phyloP scores from a whole-genome alignment of 257 asterid genomes.

The Przewalskia tangutica region DNA sequence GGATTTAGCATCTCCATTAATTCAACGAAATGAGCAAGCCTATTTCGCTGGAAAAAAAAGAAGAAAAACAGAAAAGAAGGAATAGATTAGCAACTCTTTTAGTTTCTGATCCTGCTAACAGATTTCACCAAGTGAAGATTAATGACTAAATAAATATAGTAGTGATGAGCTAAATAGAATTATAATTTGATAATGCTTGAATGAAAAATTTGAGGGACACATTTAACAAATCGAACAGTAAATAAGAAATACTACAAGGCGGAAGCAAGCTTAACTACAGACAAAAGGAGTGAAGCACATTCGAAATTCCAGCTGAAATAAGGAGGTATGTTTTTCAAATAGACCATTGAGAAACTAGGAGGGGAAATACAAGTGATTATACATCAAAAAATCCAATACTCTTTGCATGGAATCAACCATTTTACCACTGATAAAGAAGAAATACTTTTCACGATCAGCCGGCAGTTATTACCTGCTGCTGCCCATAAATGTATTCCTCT shows the following conservation, averaged over 20 bases:
- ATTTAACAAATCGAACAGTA: background rate
- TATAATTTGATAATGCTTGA: background rate
- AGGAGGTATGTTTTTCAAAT: background rate
- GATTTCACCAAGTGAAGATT: background rate
- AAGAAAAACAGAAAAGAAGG: background rate
- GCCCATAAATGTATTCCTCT: slow-evolving; percentile 89
- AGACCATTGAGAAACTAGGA: background rate
- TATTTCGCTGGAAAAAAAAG: slow-evolving; percentile 48
- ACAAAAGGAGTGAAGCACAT: background rate
- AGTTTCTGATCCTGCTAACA: background rate
- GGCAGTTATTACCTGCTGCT: slow-evolving; percentile 55
- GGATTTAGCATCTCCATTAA: slow-evolving; percentile 90
- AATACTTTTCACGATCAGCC: background rate
- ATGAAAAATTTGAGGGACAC: background rate
- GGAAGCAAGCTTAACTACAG: background rate
- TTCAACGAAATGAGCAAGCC: slow-evolving; percentile 77
- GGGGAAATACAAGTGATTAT: background rate
- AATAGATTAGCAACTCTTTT: background rate
- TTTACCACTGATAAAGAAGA: background rate
- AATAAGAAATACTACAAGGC: background rate
- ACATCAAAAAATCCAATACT: background rate
- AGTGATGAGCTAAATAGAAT: background rate
- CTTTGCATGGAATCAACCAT: background rate
- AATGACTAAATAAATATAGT: background rate
- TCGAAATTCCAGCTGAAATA: background rate